Base-by-base conservation (phyloP, 306 rosid genomes). In the Boehmeria nivea region DNA sequence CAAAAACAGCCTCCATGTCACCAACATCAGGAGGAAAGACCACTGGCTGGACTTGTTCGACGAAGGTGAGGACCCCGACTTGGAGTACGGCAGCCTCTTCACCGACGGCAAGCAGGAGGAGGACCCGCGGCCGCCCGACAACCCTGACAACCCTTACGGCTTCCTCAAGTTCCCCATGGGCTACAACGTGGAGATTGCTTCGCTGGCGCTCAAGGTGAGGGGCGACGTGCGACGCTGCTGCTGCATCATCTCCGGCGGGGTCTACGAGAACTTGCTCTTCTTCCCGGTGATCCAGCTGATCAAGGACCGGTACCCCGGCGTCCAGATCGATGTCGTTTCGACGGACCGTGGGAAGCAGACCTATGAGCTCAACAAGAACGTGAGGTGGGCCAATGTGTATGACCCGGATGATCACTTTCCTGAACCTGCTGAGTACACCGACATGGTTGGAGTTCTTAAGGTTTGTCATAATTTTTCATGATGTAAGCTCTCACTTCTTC, bases 161-260 rank as follows among this genome's bases (percentile, higher is more conserved):
- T 90, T 79, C 77, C 59, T 90, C 74, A 86, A 86, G 43, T 90
- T 90, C 61, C 94, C 94, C 3, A 51, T 61, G 63, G 95, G 97
- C 4, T 90, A 66, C 64, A 11, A 54, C 28, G 94, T 89, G 26
- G 97, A 90, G 65, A 18, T 86, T 16, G 95, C 88, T 1, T 72
- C 97, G 3, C 24, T 86, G 54, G 86, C 51, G 6, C 70, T 77
- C 65, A 86, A 86, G 70, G 63, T 80, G 34, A 82, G 90, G 33
- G 95, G 95, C 12, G 90, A 86, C 71, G 95, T 90, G 6, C 75
- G 95, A 78, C 78, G 88, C 66, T 86, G 94, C 44, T 90, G 94
- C 47, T 86, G 95, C 64, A 69, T 90, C 64, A 57, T 90, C 6
- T 61, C 86, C 18, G 95, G 97, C 31, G 95, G 95, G 17, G 97